Conservation (phyloP, 2,329 filamentous ascomycete species). For the Talaromyces sp. region DNA sequence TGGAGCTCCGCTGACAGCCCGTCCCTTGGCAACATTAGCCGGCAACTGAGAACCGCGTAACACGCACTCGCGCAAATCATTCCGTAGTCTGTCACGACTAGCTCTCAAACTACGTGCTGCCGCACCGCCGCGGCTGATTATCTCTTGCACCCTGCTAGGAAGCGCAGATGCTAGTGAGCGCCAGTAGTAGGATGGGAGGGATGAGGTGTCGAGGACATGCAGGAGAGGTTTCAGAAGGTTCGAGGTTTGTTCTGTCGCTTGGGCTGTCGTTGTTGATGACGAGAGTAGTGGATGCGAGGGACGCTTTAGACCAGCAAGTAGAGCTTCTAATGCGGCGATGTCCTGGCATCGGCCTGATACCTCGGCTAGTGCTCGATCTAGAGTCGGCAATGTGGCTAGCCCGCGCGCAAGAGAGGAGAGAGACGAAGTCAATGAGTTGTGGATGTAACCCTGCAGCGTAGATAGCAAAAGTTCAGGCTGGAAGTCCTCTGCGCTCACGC, state of each 20-base stretch:
- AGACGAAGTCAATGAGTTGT: conserved; percentile 74
- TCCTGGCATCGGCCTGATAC: conserved; percentile 84
- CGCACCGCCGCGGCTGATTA: conserved; percentile 76
- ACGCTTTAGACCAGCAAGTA: conserved; percentile 66
- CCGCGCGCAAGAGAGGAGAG: conserved; percentile 70
- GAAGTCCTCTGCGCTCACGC: conserved; percentile 47
- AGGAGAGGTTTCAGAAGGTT: conserved; percentile 70
- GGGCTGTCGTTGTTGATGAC: not conserved
- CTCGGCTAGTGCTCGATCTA: conserved; percentile 79
- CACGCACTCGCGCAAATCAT: conserved; percentile 80
- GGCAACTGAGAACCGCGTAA: conserved; percentile 70
- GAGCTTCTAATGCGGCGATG: conserved; percentile 77
- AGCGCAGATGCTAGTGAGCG: conserved; percentile 77
- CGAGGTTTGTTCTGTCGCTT: conserved; percentile 7
- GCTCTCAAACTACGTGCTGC: conserved; percentile 74
- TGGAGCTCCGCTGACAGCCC: conserved; percentile 26
- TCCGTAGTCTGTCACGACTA: conserved; percentile 70
- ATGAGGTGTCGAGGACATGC: conserved; percentile 77
- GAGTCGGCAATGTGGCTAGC: conserved; percentile 72
- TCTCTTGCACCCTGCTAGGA: conserved; percentile 74
- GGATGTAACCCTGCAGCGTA: conserved; percentile 76
- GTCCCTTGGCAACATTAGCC: conserved; percentile 39
- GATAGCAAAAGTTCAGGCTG: conserved; percentile 70
- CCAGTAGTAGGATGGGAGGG: conserved; percentile 90
- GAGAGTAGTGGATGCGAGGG: conserved; percentile 66